A percentile compares a stretch with the other conserved stretches of the same genome.
These are phyloP conservation scores for Poronia punctata DNA, from an alignment of 495 filamentous ascomycete genomes.

Conservation along the genomic window DNA sequence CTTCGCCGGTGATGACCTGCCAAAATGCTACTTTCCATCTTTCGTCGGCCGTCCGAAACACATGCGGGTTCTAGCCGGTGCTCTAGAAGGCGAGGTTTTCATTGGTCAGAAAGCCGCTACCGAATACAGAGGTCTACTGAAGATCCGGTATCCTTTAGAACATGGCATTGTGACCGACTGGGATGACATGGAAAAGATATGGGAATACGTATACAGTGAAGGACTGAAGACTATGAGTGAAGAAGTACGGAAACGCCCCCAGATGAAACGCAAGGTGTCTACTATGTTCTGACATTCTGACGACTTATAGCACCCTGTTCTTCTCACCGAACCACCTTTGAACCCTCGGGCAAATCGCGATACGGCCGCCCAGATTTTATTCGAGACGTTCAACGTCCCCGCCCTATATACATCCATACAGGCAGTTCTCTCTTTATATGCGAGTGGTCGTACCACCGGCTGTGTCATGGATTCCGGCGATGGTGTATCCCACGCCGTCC, in stretches of 20 bases:
- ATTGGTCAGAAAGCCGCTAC: constrained; percentile 86
- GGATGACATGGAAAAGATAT: constrained; percentile 99
- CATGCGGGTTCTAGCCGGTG: constrained; percentile 88
- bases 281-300: constrained; percentile 11
- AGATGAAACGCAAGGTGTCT: constrained; percentile 1
- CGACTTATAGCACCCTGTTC: constrained; percentile 84
- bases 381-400: constrained; percentile 98
- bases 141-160: constrained; percentile 91
- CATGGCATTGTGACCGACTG: constrained; percentile 98
- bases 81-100: constrained; percentile 94
- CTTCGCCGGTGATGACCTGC: constrained; percentile 91
- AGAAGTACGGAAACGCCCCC: constrained; percentile 54
- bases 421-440: constrained; percentile 92
- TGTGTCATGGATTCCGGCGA: constrained; percentile 94
- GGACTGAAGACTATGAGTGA: constrained; percentile 90
- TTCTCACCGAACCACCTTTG: constrained; percentile 92
- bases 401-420: constrained; percentile 96
- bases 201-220: constrained; percentile 63
- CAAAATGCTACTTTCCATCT: constrained; percentile 96
- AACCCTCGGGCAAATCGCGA: constrained; percentile 96
- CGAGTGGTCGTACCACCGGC: constrained; percentile 91
- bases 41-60: constrained; percentile 97
- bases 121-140: constrained; percentile 85
- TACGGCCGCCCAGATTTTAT: constrained; percentile 93
- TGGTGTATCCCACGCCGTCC: constrained; percentile 94